phyloP scores from a whole-genome alignment of 192 early-diverging fungal species.

The Rhizoclosmatium globosum region DNA sequence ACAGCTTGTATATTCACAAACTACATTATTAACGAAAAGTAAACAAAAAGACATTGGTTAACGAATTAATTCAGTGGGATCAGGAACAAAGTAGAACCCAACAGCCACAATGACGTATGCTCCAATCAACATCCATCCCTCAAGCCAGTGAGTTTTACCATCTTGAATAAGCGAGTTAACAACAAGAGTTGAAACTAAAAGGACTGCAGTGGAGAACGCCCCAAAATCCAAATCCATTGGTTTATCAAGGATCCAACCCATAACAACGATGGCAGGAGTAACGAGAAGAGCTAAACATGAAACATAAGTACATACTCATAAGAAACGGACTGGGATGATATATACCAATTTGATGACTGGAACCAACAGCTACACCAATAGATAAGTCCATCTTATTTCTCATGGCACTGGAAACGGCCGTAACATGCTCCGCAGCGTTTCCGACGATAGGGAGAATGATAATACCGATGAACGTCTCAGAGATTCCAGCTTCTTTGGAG shows the following conservation, averaged over 20 bases:
- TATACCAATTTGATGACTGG: conserved; percentile 89
- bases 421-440: conserved; percentile 90
- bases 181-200: conserved; percentile 72
- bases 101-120: conserved; percentile 86
- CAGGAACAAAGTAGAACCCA: conserved; percentile 73
- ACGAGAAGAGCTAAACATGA: conserved; percentile 38
- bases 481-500: conserved; percentile 72
- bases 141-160: conserved; percentile 92
- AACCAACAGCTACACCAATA: conserved; percentile 87
- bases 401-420: conserved; percentile 79
- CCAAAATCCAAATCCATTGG: conserved; percentile 87
- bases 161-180: conserved; percentile 67
- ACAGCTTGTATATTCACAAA: neutral
- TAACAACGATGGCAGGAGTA: conserved; percentile 65
- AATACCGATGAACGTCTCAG: conserved; percentile 88
- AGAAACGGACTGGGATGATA: conserved; percentile 65
- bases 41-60: neutral
- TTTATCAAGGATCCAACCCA: conserved; percentile 85
- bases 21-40: neutral
- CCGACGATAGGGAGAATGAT: conserved; percentile 92
- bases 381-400: conserved; percentile 94
- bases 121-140: conserved; percentile 83
- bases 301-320: conserved; percentile 26
- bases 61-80: conserved; percentile 7
- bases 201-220: conserved; percentile 79